Percentiles rank a stretch among this genome's conserved stretches.
Evolutionary conservation across 371 early-diverging fungal genomes (phyloP).

Genomic region (Scutellospora calospora): DNA sequence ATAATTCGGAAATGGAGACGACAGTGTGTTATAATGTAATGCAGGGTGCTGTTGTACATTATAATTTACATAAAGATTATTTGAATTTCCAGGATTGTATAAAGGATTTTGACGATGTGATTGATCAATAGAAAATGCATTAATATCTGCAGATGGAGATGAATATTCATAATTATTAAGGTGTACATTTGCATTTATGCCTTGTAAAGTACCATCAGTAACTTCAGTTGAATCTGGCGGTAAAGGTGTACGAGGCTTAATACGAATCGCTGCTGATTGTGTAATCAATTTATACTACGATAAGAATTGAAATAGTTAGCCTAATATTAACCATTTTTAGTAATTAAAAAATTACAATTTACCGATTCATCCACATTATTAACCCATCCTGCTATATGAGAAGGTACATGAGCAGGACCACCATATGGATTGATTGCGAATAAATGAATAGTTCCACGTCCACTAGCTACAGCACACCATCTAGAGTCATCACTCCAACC

Average conservation of each 20-base stretch:
- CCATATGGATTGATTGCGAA: conserved; percentile 78
- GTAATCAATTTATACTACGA: conserved; percentile 5
- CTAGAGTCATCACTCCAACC: conserved; percentile 75
- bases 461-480: conserved; percentile 83
- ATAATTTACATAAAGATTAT: neutral
- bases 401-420: conserved; percentile 69
- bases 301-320: neutral
- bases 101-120: conserved; percentile 15
- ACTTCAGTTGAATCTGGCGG: conserved; percentile 33
- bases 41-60: neutral
- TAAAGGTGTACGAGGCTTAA: conserved; percentile 36
- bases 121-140: neutral
- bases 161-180: conserved; percentile 24
- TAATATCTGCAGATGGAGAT: neutral
- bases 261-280: conserved; percentile 33
- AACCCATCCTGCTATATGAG: conserved; percentile 56
- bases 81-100: neutral
- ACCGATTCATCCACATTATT: conserved; percentile 40
- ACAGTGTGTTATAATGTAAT: neutral
- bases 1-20: neutral
- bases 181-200: neutral
- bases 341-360: neutral
- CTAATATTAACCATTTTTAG: neutral
- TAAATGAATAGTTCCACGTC: conserved; percentile 82
- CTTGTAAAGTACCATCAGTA: neutral